phyloP scores from a whole-genome alignment of 331 rosid genomes.

The Ulmus americana region DNA sequence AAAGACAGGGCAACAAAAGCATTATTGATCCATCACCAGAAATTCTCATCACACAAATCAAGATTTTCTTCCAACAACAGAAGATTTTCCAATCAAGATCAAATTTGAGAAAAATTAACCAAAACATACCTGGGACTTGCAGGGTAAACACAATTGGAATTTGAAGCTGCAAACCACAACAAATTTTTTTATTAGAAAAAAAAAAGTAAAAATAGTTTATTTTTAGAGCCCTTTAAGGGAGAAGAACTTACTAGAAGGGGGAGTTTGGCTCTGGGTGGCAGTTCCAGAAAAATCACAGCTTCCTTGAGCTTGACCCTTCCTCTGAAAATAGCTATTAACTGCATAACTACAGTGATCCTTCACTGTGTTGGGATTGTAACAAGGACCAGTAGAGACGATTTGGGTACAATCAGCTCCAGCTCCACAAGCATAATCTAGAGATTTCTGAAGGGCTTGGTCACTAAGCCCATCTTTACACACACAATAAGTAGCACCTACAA shows the following conservation, averaged over 20 bases:
- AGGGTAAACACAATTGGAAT: slow-evolving; percentile 63
- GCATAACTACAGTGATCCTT: slow-evolving; percentile 87
- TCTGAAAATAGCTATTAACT: slow-evolving; percentile 83
- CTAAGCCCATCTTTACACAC: slow-evolving; percentile 69
- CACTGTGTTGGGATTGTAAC: slow-evolving; percentile 72
- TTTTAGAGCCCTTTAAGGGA: no score
- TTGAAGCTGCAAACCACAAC: slow-evolving; percentile 42
- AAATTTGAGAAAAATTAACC: background rate
- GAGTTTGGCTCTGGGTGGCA: slow-evolving; percentile 37
- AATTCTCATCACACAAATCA: slow-evolving; percentile 6
- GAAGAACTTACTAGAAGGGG: slow-evolving; percentile 44
- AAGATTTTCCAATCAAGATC: background rate
- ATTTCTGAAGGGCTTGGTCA: slow-evolving; percentile 58
- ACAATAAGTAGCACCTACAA: slow-evolving; percentile 65
- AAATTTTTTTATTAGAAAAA: background rate
- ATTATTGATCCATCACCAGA: background rate
- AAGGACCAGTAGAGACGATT: slow-evolving; percentile 55
- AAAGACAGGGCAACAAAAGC: background rate
- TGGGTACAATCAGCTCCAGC: slow-evolving; percentile 80
- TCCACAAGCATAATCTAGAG: slow-evolving; percentile 92
- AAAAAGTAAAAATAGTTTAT: background rate
- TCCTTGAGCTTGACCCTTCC: slow-evolving; percentile 48
- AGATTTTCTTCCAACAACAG: background rate
- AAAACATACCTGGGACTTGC: slow-evolving; percentile 54
- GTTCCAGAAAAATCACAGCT: slow-evolving; percentile 75